A percentile compares a stretch with the other conserved stretches of the same genome.
These are phyloP conservation scores for Fistulina hepatica DNA, from an alignment of 1,284 basidiomycete species.

Conservation along the genomic window DNA sequence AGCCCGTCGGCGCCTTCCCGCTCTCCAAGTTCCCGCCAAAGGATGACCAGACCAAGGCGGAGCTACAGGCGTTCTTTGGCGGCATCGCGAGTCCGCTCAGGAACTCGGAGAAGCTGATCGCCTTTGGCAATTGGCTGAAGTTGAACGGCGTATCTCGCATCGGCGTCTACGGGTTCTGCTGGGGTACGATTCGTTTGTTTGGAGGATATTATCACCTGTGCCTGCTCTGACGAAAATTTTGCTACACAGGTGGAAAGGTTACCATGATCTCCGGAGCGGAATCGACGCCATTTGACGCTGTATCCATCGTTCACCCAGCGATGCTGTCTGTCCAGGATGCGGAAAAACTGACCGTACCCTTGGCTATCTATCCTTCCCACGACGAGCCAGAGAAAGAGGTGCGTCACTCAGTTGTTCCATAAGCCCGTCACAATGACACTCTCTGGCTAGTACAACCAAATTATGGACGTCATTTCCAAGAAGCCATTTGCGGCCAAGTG, in stretches of 20 bases:
- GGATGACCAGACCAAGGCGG: constrained; percentile 36
- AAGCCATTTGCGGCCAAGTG: constrained; percentile 45
- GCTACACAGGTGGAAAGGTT: constrained; percentile 39
- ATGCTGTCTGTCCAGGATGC: constrained; percentile 50
- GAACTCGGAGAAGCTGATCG: constrained; percentile 34
- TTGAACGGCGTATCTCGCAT: constrained; percentile 35
- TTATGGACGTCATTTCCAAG: constrained; percentile 36
- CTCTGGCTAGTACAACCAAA: constrained; percentile 36
- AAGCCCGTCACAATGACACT: not conserved
- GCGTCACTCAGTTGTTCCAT: constrained; percentile 8
- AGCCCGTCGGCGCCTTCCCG: constrained; percentile 40
- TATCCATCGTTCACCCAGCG: constrained; percentile 47
- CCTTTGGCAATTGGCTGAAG: constrained; percentile 37
- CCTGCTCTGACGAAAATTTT: not conserved
- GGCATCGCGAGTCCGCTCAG: constrained; percentile 34
- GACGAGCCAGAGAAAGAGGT: constrained; percentile 52
- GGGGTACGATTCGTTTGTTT: constrained; percentile 43
- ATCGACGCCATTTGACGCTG: constrained; percentile 35
- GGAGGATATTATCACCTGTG: no score
- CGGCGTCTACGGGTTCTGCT: constrained; percentile 48
- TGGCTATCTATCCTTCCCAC: constrained; percentile 49
- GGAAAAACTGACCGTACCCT: constrained; percentile 38
- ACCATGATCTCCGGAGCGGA: constrained; percentile 27
- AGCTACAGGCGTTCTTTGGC: constrained; percentile 45
- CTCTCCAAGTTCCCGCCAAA: constrained; percentile 42